These are phyloP conservation scores for Centaurea solstitialis DNA, from an alignment of 129 eudicot species.

Conservation along the genomic window DNA sequence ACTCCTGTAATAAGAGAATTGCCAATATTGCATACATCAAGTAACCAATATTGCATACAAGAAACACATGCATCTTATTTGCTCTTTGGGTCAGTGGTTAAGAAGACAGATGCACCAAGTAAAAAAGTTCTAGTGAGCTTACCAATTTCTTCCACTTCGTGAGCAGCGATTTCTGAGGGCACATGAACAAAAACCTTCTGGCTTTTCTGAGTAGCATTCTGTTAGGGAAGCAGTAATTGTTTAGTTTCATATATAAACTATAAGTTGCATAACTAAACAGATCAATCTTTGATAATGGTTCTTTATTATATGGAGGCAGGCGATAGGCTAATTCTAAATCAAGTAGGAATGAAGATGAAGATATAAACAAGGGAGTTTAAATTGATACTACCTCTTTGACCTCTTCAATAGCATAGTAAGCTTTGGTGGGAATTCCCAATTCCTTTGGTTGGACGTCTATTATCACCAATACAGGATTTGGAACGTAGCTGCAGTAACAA, in stretches of 20 bases:
- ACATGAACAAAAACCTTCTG: slow-evolving; percentile 95
- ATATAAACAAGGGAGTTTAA: not conserved
- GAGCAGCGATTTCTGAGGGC: slow-evolving; percentile 97
- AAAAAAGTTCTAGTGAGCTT: not conserved
- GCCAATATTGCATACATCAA: not conserved
- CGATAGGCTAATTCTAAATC: slow-evolving; percentile 5
- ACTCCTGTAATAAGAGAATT: slow-evolving; percentile 58
- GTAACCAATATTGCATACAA: not conserved
- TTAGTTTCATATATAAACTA: slow-evolving; percentile 12
- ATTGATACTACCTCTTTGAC: slow-evolving; percentile 78
- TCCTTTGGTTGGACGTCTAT: slow-evolving; percentile 98
- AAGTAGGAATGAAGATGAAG: slow-evolving; percentile 1
- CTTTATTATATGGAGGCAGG: slow-evolving; percentile 11
- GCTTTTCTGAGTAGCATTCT: slow-evolving; percentile 99
- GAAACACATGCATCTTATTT: not conserved
- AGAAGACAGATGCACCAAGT: not conserved
- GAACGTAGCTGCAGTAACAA: slow-evolving; percentile 73
- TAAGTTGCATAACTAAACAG: not conserved
- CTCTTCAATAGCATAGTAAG: slow-evolving; percentile 98
- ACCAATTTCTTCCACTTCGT: slow-evolving; percentile 99
- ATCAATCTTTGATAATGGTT: slow-evolving; percentile 4
- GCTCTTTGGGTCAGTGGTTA: not conserved
- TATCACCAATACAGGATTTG: slow-evolving; percentile 93
- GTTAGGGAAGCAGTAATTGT: slow-evolving; percentile 13
- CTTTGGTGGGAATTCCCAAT: slow-evolving; percentile 98